phyloP scores from a whole-genome alignment of 164 flowering plant species.

The Macadamia tetraphylla region DNA sequence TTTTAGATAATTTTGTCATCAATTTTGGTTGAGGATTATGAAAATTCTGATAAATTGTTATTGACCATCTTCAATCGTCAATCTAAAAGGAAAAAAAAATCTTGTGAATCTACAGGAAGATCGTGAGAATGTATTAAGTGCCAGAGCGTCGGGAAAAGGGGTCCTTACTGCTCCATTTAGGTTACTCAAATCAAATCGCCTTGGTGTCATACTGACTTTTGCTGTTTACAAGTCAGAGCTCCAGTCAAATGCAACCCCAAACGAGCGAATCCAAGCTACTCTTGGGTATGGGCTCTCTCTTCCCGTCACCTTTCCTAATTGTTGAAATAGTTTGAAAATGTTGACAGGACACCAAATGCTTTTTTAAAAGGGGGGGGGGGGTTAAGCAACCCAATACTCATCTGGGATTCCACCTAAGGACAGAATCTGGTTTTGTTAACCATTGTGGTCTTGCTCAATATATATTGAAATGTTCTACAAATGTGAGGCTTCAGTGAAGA shows the following conservation, averaged over 20 bases:
- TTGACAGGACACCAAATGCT: not conserved
- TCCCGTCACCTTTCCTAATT: not conserved
- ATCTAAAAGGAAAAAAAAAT: not conserved
- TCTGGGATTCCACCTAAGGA: not conserved
- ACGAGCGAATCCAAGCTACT: slow-evolving; percentile 71
- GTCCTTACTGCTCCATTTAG: slow-evolving; percentile 90
- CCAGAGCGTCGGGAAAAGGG: slow-evolving; percentile 86
- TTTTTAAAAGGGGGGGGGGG: too few relatives aligned
- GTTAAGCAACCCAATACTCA: too few relatives aligned
- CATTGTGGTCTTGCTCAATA: not conserved
- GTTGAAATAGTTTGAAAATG: not conserved
- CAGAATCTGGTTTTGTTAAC: not conserved
- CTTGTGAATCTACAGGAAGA: slow-evolving; percentile 62
- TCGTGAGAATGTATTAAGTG: slow-evolving; percentile 81
- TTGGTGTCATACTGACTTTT: slow-evolving; percentile 90
- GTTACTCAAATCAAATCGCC: slow-evolving; percentile 72
- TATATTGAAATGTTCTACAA: too few relatives aligned
- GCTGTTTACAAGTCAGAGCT: slow-evolving; percentile 81
- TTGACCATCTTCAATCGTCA: not conserved
- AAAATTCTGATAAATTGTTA: not conserved
- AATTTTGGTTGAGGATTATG: not conserved
- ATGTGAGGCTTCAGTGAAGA: too few relatives aligned
- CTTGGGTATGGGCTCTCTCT: slow-evolving; percentile 51
- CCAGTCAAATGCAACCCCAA: slow-evolving; percentile 72
- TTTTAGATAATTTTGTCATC: not conserved